Evolutionary conservation across 1,284 basidiomycete genomes (phyloP).

Genomic region (Rhodotorula sp.): DNA sequence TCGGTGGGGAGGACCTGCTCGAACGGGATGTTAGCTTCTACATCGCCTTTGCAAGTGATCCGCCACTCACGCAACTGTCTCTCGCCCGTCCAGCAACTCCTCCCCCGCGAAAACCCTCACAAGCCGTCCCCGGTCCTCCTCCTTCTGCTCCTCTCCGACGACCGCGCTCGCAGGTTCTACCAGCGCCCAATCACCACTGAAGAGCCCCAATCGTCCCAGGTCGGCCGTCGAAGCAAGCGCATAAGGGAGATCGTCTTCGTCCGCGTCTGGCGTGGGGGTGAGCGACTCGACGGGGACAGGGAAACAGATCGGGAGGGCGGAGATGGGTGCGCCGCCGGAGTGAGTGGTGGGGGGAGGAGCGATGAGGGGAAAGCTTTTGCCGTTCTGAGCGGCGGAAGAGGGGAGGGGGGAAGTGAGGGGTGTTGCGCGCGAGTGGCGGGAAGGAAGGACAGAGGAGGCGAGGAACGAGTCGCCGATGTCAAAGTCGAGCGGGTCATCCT

Average conservation of each 20-base stretch:
- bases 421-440: conserved; percentile 18
- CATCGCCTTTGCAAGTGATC: conserved; percentile 45
- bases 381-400: not conserved
- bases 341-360: not conserved
- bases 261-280: conserved; percentile 15
- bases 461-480: conserved; percentile 73
- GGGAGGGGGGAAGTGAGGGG: conserved; percentile 35
- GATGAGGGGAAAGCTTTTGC: conserved; percentile 13
- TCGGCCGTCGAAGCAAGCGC: conserved; percentile 62
- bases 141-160: not conserved
- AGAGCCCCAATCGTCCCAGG: conserved; percentile 68
- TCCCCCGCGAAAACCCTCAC: conserved; percentile 38
- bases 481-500: conserved; percentile 49
- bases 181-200: conserved; percentile 85
- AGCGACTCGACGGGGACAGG: conserved; percentile 19
- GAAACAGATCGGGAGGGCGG: conserved; percentile 2
- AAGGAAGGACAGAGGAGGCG: conserved; percentile 53
- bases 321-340: conserved; percentile 35
- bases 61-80: conserved; percentile 54
- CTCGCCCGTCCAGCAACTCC: conserved; percentile 47
- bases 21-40: conserved; percentile 43
- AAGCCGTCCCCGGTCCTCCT: conserved; percentile 44
- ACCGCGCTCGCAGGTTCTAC: conserved; percentile 1
- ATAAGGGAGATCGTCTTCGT: conserved; percentile 30
- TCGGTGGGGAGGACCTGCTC: not conserved